Evolutionary conservation across 1,284 basidiomycete genomes (phyloP).

Genomic region (Microbotryomycetes sp.): DNA sequence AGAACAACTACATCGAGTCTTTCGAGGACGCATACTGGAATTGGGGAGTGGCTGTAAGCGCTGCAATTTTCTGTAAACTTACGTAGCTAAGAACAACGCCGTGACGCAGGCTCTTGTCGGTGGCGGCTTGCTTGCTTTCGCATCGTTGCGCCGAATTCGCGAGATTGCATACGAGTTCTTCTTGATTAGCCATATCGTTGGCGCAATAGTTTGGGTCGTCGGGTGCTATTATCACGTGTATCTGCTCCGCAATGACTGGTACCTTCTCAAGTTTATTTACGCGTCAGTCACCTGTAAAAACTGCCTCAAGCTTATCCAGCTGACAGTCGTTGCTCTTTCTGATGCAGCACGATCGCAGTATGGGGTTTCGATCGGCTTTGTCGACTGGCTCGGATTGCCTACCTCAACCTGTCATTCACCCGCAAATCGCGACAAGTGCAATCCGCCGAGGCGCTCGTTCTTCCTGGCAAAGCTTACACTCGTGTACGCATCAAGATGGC

Average conservation of each 20-base stretch:
- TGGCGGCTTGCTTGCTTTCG: conserved; percentile 2
- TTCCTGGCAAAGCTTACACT: conserved; percentile 1
- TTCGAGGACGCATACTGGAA: conserved; percentile 34
- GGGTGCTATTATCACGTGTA: conserved; percentile 37
- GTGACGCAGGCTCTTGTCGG: conserved; percentile 28
- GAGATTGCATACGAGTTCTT: conserved; percentile 34
- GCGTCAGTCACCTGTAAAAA: too few relatives aligned
- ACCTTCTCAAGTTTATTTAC: conserved; percentile 24
- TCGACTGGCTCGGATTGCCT: too few relatives aligned
- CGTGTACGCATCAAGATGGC: conserved; percentile 6
- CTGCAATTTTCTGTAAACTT: conserved; percentile 18
- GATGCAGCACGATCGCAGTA: conserved; percentile 12
- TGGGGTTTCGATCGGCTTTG: conserved; percentile 24
- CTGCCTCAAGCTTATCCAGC: too few relatives aligned
- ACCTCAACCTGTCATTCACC: background rate
- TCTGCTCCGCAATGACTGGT: conserved; percentile 22
- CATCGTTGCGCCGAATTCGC: conserved; percentile 16
- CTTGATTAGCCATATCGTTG: conserved; percentile 35
- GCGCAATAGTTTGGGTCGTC: conserved; percentile 36
- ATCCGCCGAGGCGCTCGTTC: conserved; percentile 6
- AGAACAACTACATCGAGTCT: too few relatives aligned
- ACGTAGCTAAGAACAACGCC: conserved; percentile 38
- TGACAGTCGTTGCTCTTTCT: too few relatives aligned
- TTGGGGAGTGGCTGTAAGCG: conserved; percentile 36
- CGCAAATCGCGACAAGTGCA: conserved; percentile 2